These are phyloP conservation scores for Clitopilus passeckerianus DNA, from an alignment of 768 basidiomycete genomes.

Conservation along the genomic window DNA sequence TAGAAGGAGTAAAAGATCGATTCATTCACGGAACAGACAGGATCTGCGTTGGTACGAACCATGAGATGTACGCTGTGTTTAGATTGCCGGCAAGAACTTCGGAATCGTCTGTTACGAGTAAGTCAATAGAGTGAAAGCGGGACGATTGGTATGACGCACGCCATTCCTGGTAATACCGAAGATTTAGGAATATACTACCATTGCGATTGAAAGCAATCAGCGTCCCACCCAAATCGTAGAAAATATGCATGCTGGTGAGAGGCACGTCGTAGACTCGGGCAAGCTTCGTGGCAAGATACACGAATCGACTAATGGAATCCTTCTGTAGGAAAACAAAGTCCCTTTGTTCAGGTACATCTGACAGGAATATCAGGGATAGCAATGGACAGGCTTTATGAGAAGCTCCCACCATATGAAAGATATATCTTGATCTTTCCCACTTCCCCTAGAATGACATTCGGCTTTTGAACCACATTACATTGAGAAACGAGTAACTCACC, in stretches of 20 bases:
- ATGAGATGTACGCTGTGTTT: slow-evolving; percentile 72
- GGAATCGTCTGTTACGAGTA: slow-evolving; percentile 52
- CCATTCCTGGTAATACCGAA: slow-evolving; percentile 83
- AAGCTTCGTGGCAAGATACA: slow-evolving; percentile 62
- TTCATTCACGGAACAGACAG: not conserved
- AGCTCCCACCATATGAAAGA: slow-evolving; percentile 49
- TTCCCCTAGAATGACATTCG: slow-evolving; percentile 34
- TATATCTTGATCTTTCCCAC: slow-evolving; percentile 62
- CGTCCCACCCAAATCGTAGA: slow-evolving; percentile 76
- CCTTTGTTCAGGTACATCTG: slow-evolving; percentile 54
- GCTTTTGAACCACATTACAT: not conserved
- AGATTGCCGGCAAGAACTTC: slow-evolving; percentile 52
- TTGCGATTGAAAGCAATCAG: slow-evolving; percentile 92
- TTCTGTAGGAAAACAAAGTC: slow-evolving; percentile 47
- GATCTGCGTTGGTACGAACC: slow-evolving; percentile 35
- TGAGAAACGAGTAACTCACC: slow-evolving; percentile 33
- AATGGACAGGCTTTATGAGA: too few species aligned
- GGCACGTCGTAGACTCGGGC: slow-evolving; percentile 72
- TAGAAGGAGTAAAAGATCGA: slow-evolving; percentile 17
- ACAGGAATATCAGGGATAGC: not conserved
- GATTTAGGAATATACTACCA: slow-evolving; percentile 84
- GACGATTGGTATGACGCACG: slow-evolving; percentile 46
- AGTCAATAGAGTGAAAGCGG: not conserved
- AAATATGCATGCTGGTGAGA: slow-evolving; percentile 72
- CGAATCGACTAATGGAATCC: slow-evolving; percentile 66